phyloP scores from a whole-genome alignment of 129 eudicot species.

The Dittrichia graveolens region DNA sequence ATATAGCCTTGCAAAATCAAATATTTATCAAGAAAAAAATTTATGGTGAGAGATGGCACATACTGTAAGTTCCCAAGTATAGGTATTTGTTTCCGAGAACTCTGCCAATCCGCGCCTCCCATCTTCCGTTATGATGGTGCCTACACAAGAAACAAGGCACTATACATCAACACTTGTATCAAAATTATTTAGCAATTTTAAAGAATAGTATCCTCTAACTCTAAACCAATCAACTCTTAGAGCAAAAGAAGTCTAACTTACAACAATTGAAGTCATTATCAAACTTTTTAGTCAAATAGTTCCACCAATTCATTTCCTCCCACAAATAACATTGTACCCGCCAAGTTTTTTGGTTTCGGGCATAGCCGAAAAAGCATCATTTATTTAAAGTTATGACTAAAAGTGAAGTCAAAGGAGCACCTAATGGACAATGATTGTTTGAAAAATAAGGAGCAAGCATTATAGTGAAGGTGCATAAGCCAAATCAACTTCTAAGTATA shows the following conservation, averaged over 20 bases:
- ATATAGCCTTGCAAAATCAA: too few species aligned
- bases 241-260: not conserved
- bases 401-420: slow-evolving; percentile 16
- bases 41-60: slow-evolving; percentile 19
- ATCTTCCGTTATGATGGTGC: slow-evolving; percentile 92
- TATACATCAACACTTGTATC: not conserved
- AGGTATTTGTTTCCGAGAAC: slow-evolving; percentile 78
- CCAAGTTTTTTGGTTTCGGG: not conserved
- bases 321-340: not conserved
- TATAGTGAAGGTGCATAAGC: slow-evolving; percentile 17
- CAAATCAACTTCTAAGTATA: slow-evolving; percentile 19
- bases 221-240: not conserved
- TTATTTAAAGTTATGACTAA: not conserved
- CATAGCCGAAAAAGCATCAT: slow-evolving; percentile 25
- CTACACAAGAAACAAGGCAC: slow-evolving; percentile 38
- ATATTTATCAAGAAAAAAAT: not conserved
- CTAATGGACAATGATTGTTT: slow-evolving; percentile 9
- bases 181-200: not conserved
- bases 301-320: not conserved
- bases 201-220: not conserved
- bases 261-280: slow-evolving; percentile 17
- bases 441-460: slow-evolving; percentile 7
- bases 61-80: slow-evolving; percentile 91
- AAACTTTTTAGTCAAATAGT: not conserved
- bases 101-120: slow-evolving; percentile 98